These are phyloP conservation scores for Magnolia sinica DNA, from an alignment of 164 flowering plant genomes.

Conservation along the genomic window DNA sequence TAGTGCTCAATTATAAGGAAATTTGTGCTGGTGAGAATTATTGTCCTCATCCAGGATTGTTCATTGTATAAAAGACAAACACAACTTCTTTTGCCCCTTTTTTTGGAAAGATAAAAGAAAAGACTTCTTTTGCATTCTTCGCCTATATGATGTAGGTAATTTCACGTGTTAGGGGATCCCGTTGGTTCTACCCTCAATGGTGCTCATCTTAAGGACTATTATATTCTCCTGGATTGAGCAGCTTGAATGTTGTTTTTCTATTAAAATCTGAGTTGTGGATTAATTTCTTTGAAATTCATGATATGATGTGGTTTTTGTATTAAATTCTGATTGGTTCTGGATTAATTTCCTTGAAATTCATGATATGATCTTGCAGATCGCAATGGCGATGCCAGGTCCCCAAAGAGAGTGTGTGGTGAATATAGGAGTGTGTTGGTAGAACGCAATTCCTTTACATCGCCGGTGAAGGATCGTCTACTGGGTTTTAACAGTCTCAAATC, in stretches of 20 bases:
- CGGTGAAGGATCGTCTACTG: slow-evolving; percentile 77
- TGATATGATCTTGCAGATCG: slow-evolving; percentile 39
- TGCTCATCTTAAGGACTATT: not conserved
- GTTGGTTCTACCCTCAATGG: not conserved
- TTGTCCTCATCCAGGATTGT: too few relatives aligned
- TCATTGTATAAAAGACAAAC: too few relatives aligned
- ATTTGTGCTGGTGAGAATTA: not conserved
- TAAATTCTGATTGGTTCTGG: not conserved
- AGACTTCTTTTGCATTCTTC: not conserved
- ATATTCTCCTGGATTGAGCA: not conserved
- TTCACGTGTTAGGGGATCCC: not conserved
- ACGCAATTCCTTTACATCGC: slow-evolving; percentile 83
- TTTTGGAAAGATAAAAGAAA: too few relatives aligned
- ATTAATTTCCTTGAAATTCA: not conserved
- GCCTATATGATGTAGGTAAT: not conserved
- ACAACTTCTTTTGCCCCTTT: too few relatives aligned
- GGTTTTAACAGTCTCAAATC: slow-evolving; percentile 57
- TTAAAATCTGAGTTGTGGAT: not conserved
- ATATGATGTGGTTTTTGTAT: not conserved
- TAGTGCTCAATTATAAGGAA: not conserved
- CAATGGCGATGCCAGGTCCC: slow-evolving; percentile 62
- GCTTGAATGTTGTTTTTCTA: not conserved
- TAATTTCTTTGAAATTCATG: not conserved
- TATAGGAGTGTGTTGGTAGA: slow-evolving; percentile 72
- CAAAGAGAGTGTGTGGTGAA: slow-evolving; percentile 78